A percentile compares a stretch with the other conserved stretches of the same genome.
Conservation (phyloP, 2,329 filamentous ascomycete genomes). For the Monilinia vaccinii-corymbosi region DNA sequence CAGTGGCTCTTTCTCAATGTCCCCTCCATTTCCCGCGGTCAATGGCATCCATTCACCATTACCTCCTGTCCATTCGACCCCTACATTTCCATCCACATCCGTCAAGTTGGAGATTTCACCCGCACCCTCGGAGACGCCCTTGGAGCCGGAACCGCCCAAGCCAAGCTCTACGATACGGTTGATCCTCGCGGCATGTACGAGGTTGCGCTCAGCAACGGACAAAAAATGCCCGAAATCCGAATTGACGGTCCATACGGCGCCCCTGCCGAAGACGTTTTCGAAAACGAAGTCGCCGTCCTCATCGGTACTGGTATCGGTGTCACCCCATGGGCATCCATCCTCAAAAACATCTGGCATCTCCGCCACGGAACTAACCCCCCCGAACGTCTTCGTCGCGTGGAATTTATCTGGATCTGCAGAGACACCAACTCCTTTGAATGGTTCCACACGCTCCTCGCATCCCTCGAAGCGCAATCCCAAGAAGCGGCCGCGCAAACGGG, state of each 20-base stretch:
- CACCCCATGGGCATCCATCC: conserved; percentile 76
- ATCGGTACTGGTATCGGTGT: conserved; percentile 84
- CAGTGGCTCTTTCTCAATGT: conserved; percentile 98
- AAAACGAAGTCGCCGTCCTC: conserved; percentile 79
- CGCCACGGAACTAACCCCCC: conserved; percentile 85
- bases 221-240: conserved; percentile 80
- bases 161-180: conserved; percentile 81
- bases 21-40: conserved; percentile 74
- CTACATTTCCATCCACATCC: conserved; percentile 88
- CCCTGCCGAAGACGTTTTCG: conserved; percentile 93
- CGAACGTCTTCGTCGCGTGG: conserved; percentile 79
- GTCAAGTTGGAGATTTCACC: conserved; percentile 96
- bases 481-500: conserved; percentile 59
- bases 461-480: conserved; percentile 77
- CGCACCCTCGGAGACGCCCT: conserved; percentile 86
- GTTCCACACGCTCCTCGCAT: conserved; percentile 92
- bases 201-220: conserved; percentile 85
- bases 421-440: conserved; percentile 95
- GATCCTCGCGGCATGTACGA: conserved; percentile 98
- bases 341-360: conserved; percentile 98
- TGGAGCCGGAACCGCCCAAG: conserved; percentile 80
- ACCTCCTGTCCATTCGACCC: conserved; percentile 95
- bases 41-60: conserved; percentile 99
- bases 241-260: conserved; percentile 96
- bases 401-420: conserved; percentile 98